These are phyloP conservation scores for Phalaenopsis aphrodite DNA, from an alignment of 106 monocot species.

Conservation along the genomic window DNA sequence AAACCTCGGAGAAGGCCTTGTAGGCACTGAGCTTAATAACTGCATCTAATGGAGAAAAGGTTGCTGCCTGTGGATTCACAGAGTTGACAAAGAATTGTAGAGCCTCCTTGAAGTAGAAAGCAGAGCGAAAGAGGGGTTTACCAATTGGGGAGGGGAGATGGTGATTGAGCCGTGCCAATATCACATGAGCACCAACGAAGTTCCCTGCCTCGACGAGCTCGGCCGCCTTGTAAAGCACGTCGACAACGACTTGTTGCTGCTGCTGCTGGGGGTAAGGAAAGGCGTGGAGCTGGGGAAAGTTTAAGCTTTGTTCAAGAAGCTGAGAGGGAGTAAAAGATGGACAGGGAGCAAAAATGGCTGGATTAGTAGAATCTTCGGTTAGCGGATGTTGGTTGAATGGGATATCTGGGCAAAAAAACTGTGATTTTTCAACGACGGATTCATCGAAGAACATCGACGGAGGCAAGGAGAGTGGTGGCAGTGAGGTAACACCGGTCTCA, in stretches of 20 bases:
- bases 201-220: constrained; percentile 75
- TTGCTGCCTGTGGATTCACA: not conserved
- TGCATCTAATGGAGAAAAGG: constrained; percentile 35
- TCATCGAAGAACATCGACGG: constrained; percentile 32
- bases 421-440: constrained; percentile 31
- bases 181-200: constrained; percentile 68
- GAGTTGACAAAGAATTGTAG: constrained; percentile 20
- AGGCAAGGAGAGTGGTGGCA: not conserved
- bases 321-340: not conserved
- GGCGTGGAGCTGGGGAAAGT: not conserved
- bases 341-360: constrained; percentile 27
- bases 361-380: constrained; percentile 9
- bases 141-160: constrained; percentile 54
- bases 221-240: constrained; percentile 77
- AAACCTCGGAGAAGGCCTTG: constrained; percentile 81
- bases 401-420: constrained; percentile 8
- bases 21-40: constrained; percentile 69
- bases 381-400: constrained; percentile 16
- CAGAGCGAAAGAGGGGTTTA: constrained; percentile 71
- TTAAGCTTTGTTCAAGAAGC: not conserved
- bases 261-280: constrained; percentile 9
- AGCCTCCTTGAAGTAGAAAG: constrained; percentile 82
- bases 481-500: not conserved
- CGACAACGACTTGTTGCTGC: constrained; percentile 35
- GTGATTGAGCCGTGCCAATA: constrained; percentile 99